These are phyloP conservation scores for Thraustochytrium sp. DNA, from an alignment of 352 stramenopile genomes.

Conservation along the genomic window DNA sequence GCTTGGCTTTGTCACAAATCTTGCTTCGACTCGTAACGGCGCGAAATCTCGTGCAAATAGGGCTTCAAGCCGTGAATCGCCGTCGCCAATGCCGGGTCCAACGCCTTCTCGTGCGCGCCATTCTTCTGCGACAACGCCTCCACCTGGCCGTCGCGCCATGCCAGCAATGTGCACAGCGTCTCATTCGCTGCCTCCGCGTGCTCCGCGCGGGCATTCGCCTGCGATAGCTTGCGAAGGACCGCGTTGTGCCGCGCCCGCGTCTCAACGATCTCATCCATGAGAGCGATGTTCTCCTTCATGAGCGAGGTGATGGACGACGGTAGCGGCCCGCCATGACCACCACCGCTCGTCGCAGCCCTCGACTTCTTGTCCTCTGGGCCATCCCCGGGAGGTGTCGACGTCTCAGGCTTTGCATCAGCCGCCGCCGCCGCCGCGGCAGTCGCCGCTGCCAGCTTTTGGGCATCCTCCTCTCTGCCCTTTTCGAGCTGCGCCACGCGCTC, in stretches of 20 bases:
- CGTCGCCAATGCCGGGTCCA: neutral
- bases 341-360: no score
- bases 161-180: conserved; percentile 27
- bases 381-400: no score
- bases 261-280: conserved; percentile 38
- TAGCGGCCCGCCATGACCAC: neutral
- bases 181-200: conserved; percentile 35
- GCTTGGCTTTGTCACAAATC: no score
- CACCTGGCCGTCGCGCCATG: conserved; percentile 31
- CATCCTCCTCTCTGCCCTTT: no score
- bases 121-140: neutral
- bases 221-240: neutral
- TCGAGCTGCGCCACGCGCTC: no score
- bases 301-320: neutral
- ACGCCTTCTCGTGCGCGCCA: neutral
- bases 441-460: no score
- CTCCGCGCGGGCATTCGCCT: conserved; percentile 14
- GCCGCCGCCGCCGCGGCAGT: no score
- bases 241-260: conserved; percentile 10
- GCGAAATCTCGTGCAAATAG: neutral
- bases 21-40: neutral
- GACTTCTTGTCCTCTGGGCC: no score
- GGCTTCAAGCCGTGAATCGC: neutral
- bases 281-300: conserved; percentile 38
- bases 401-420: no score